These are phyloP conservation scores for Coemansia sp. DNA, from an alignment of 192 early-diverging fungal genomes.

Conservation along the genomic window DNA sequence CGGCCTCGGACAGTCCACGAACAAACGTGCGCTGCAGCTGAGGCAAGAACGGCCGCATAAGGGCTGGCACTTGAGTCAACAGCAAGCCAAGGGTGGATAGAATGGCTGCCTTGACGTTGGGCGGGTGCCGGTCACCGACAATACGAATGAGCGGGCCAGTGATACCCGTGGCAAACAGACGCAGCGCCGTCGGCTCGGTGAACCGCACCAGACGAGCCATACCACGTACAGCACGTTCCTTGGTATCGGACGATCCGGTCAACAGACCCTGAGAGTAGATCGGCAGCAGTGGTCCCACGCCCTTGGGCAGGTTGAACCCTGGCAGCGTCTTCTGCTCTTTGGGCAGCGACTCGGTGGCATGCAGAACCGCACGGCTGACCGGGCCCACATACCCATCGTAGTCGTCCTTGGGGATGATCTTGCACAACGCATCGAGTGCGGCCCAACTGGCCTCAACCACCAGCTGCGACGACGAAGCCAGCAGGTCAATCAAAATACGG, in stretches of 20 bases:
- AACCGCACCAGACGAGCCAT: constrained; percentile 73
- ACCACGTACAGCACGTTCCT: constrained; percentile 83
- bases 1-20: constrained; percentile 78
- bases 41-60: constrained; percentile 95
- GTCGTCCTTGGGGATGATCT: constrained; percentile 85
- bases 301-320: constrained; percentile 91
- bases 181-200: constrained; percentile 66
- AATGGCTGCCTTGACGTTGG: constrained; percentile 92
- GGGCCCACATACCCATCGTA: constrained; percentile 76
- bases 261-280: constrained; percentile 94
- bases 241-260: constrained; percentile 77
- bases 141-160: constrained; percentile 98
- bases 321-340: constrained; percentile 52
- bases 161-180: constrained; percentile 90
- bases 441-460: constrained; percentile 74
- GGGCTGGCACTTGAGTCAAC: constrained; percentile 78
- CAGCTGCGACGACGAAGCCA: constrained; percentile 60
- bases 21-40: constrained; percentile 97
- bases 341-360: constrained; percentile 55
- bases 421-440: constrained; percentile 78
- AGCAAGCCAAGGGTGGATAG: constrained; percentile 79
- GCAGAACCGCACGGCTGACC: constrained; percentile 65
- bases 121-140: constrained; percentile 89
- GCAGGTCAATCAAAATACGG: constrained; percentile 67
- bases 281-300: constrained; percentile 84